A percentile compares a stretch with the other conserved stretches of the same genome.
These are phyloP conservation scores for Saccharomycopsis capsularis DNA, from an alignment of 805 yeast species.

Conservation along the genomic window DNA sequence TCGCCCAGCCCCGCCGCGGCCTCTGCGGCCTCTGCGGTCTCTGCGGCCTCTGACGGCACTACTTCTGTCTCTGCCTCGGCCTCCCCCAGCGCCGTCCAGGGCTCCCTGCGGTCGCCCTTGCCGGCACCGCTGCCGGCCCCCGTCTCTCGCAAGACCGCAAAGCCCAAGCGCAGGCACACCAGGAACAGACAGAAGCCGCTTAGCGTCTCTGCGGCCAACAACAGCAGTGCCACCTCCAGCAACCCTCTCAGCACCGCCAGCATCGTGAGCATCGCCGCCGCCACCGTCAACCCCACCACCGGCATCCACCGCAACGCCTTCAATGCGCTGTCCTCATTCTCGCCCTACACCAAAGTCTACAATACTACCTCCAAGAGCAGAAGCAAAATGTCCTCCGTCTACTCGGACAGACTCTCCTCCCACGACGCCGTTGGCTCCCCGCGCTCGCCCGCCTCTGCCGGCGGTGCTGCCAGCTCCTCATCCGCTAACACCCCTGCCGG, in stretches of 20 bases:
- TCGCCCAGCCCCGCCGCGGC: too few species aligned
- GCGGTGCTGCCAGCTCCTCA: neutral
- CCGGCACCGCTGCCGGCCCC: neutral
- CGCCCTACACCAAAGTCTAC: constrained; percentile 6
- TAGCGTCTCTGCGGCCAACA: neutral
- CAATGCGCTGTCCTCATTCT: neutral
- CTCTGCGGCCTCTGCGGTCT: too few species aligned
- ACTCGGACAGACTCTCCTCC: constrained; percentile 10
- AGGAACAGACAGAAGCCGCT: too few species aligned
- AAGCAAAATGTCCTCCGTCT: constrained; percentile 19
- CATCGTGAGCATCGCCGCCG: neutral
- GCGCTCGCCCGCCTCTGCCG: neutral
- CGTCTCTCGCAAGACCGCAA: neutral
- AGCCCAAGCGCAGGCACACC: too few species aligned
- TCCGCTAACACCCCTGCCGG: neutral
- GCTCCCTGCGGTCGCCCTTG: neutral
- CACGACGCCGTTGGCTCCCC: neutral
- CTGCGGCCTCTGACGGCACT: too few species aligned
- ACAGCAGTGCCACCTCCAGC: neutral
- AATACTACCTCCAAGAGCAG: constrained; percentile 13
- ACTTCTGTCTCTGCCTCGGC: neutral
- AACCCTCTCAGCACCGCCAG: neutral
- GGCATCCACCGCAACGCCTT: neutral
- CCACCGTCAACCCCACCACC: neutral
- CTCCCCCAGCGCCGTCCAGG: neutral